Conservation (phyloP, 1,139 yeast genomes). For the Pichia sp. region DNA sequence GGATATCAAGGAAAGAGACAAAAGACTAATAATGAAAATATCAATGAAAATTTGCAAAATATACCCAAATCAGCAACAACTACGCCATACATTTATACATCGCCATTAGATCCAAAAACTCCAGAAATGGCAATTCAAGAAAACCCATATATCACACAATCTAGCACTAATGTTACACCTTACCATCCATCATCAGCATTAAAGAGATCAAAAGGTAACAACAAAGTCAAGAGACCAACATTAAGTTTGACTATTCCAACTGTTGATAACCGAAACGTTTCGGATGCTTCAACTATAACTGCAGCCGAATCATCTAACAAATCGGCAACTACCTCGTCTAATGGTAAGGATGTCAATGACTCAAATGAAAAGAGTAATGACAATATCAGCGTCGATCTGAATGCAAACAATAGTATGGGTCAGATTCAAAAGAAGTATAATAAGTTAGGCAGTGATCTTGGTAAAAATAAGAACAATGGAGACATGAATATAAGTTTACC, state of each 20-base stretch:
- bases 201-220: conserved; percentile 11
- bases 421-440: not conserved
- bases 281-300: conserved; percentile 15
- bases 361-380: conserved; percentile 7
- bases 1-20: conserved; percentile 27
- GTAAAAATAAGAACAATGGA: not conserved
- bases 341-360: conserved; percentile 1
- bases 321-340: conserved; percentile 2
- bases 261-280: conserved; percentile 17
- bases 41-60: conserved; percentile 16
- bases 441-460: not conserved
- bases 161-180: conserved; percentile 15
- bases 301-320: conserved; percentile 16
- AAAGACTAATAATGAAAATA: conserved; percentile 30
- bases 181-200: conserved; percentile 7
- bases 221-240: conserved; percentile 26
- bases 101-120: conserved; percentile 11
- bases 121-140: conserved; percentile 8
- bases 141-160: not conserved
- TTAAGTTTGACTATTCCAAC: conserved; percentile 31
- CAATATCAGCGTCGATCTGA: not conserved
- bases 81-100: conserved; percentile 4
- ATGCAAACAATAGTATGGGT: not conserved
- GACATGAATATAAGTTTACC: conserved; percentile 7
- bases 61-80: not conserved